Percentiles rank a stretch among this genome's conserved stretches.
Conservation (phyloP, 2,329 filamentous ascomycete genomes). For the Pseudogymnoascus sp. region DNA sequence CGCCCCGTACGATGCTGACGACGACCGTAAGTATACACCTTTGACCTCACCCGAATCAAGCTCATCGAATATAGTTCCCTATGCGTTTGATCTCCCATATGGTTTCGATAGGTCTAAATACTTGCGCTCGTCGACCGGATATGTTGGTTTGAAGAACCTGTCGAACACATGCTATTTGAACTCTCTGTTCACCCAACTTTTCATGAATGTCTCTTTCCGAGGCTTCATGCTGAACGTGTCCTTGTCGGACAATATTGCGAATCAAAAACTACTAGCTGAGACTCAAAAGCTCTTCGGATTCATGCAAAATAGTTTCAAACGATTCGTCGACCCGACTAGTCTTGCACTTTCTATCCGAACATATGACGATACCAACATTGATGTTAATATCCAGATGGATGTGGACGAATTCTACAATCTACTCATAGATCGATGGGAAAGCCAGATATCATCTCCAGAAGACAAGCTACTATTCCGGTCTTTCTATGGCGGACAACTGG, state of each 20-base stretch:
- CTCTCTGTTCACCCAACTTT: slow-evolving; percentile 86
- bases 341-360: slow-evolving; percentile 72
- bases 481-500: slow-evolving; percentile 84
- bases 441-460: slow-evolving; percentile 60
- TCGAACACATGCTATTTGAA: slow-evolving; percentile 98
- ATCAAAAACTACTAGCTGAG: slow-evolving; percentile 63
- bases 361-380: slow-evolving; percentile 74
- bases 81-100: slow-evolving; percentile 52
- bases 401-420: slow-evolving; percentile 97
- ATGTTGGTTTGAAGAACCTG: slow-evolving; percentile 83
- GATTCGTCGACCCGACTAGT: slow-evolving; percentile 62
- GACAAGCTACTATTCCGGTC: slow-evolving; percentile 66
- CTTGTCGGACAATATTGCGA: slow-evolving; percentile 44
- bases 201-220: slow-evolving; percentile 88
- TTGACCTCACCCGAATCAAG: neutral
- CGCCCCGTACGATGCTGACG: slow-evolving; percentile 39
- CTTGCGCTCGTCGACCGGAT: slow-evolving; percentile 70
- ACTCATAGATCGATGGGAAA: slow-evolving; percentile 84
- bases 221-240: slow-evolving; percentile 65
- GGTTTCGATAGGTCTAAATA: slow-evolving; percentile 57
- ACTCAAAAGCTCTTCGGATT: slow-evolving; percentile 75
- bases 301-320: slow-evolving; percentile 75
- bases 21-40: slow-evolving; percentile 31
- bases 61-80: slow-evolving; percentile 36
- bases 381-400: slow-evolving; percentile 90